phyloP scores from a whole-genome alignment of 192 early-diverging fungal genomes.

The Gigaspora rosea region DNA sequence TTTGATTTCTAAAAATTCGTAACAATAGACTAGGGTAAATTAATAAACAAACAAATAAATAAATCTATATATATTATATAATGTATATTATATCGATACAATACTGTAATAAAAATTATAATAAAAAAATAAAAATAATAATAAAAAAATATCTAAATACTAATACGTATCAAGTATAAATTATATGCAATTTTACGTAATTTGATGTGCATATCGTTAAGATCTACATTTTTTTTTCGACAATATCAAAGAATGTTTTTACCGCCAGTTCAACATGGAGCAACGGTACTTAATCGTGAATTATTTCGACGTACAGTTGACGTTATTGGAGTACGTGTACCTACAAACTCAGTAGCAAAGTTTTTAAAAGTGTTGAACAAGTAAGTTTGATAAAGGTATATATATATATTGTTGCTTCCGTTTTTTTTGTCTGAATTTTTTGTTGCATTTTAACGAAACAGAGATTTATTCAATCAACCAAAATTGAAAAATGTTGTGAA shows the following conservation, averaged over 20 bases:
- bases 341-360: constrained; percentile 47
- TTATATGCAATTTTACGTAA: no score
- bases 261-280: constrained; percentile 65
- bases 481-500: constrained; percentile 67
- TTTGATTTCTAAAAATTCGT: background rate
- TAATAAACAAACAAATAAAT: no score
- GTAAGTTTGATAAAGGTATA: constrained; percentile 31
- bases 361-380: constrained; percentile 42
- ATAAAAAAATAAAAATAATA: no score
- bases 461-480: constrained; percentile 63
- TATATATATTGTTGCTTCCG: background rate
- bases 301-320: constrained; percentile 58
- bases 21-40: no score
- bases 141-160: no score
- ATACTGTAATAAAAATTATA: no score
- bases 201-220: no score
- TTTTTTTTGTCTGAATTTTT: background rate
- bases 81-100: no score
- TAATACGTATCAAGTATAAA: no score
- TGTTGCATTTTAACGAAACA: constrained; percentile 15
- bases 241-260: constrained; percentile 28
- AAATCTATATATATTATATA: no score
- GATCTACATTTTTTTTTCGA: no score
- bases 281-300: constrained; percentile 62
- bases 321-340: constrained; percentile 66